Percentiles rank a stretch among this genome's conserved stretches.
These are phyloP conservation scores for Xylaria cubensis DNA, from an alignment of 495 filamentous ascomycete species.

Conservation along the genomic window DNA sequence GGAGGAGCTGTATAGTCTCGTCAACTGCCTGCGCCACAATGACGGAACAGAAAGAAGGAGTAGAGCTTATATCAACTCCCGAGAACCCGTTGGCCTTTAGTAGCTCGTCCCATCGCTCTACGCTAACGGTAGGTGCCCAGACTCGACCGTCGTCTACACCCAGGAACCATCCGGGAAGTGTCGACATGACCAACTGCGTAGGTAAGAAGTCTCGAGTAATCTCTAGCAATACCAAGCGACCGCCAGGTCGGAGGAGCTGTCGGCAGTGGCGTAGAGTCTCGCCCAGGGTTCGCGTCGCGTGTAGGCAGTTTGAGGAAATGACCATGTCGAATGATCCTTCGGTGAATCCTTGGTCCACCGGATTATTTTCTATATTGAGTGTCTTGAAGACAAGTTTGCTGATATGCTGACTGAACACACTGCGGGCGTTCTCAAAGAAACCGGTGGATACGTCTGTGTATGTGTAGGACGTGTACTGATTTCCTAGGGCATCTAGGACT, in stretches of 20 bases:
- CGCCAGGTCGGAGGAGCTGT: slow-evolving; percentile 59
- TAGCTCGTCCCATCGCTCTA: slow-evolving; percentile 47
- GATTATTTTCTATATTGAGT: slow-evolving; percentile 52
- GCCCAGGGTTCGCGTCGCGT: slow-evolving; percentile 52
- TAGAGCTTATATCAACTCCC: slow-evolving; percentile 48
- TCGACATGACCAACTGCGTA: slow-evolving; percentile 46
- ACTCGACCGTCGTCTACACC: slow-evolving; percentile 51
- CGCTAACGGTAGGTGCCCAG: slow-evolving; percentile 43
- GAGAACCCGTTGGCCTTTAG: slow-evolving; percentile 53
- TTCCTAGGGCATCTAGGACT: slow-evolving; percentile 35
- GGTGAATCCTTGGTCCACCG: slow-evolving; percentile 50
- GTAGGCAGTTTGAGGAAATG: slow-evolving; percentile 51
- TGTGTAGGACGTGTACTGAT: slow-evolving; percentile 49
- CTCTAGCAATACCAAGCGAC: slow-evolving; percentile 58
- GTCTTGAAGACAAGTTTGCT: slow-evolving; percentile 52
- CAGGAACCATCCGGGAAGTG: slow-evolving; percentile 60
- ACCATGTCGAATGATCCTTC: slow-evolving; percentile 56
- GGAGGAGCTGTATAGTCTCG: slow-evolving; percentile 36
- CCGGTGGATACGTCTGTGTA: slow-evolving; percentile 56
- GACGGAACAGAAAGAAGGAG: slow-evolving; percentile 43
- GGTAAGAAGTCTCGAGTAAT: slow-evolving; percentile 46
- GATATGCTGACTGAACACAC: background rate
- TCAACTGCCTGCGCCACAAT: slow-evolving; percentile 55
- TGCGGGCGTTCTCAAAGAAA: slow-evolving; percentile 44
- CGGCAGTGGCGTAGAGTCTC: slow-evolving; percentile 50